Base-by-base conservation (phyloP, 2,329 filamentous ascomycete genomes). In the Cytospora piceae region DNA sequence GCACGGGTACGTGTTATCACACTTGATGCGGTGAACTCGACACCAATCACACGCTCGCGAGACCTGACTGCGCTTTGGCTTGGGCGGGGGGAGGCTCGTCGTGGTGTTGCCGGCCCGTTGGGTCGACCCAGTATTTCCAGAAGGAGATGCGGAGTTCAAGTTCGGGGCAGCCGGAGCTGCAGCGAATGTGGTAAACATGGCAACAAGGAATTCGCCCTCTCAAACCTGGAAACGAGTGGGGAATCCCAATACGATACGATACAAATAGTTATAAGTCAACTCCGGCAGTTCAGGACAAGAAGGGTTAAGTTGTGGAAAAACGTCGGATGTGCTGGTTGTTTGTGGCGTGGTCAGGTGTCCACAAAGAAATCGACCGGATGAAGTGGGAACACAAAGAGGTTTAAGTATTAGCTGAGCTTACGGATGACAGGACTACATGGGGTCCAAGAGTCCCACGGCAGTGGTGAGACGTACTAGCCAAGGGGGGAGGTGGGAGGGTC, bases 41-140 rank as follows among this genome's bases (percentile, higher is more conserved):
- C 69, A 71, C 63, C 67, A 70, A 61, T 71, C 69, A 51, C 69
- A 71, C 17, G 70, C 70, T 29, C 68, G 54, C 17, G 63, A 58
- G 22, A 71, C 69, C 55, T 71, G 69, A 57, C 52, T 66, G 20
- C 69, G 65, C 64, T 70, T 71, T 46, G 56, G 68, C 49, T 52
- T 52, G 49, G 49, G n/a, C 59, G 58, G 20, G 31, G 58, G 49
- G 49, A 24, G n/a, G n/a, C 49, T 52, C 8, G 49, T 24, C 27
- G 27, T 29, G n/a, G 49, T 42, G 15, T 42, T 27, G 12, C 49
- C 49, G 24, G 49, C n/a, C n/a, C n/a, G 49, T 22, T 27, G 49
- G n/a, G 24, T 11, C n/a, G n/a, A 22, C 12, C n/a, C 9, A 27
- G n/a, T 8, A 27, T 27, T 52, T 24, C 49, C 49, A 52, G 49